Conservation (phyloP, 495 filamentous ascomycete genomes). For the Tuber aestivum region DNA sequence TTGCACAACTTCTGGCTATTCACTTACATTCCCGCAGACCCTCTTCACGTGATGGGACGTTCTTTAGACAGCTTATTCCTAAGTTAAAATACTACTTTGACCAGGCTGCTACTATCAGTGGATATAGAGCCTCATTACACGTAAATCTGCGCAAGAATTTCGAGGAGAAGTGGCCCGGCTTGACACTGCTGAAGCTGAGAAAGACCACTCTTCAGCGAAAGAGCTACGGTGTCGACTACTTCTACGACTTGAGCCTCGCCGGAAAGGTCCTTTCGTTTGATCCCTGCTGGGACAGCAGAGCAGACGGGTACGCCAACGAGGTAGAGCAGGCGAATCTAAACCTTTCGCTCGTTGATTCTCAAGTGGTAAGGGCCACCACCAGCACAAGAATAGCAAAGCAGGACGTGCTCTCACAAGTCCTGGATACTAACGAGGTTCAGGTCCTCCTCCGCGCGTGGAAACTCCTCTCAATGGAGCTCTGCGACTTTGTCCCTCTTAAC, state of each 20-base stretch:
- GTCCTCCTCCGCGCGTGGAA: constrained; percentile 83
- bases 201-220: constrained; percentile 59
- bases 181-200: constrained; percentile 67
- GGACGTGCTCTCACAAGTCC: not conserved
- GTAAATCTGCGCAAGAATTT: constrained; percentile 79
- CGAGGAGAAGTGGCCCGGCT: constrained; percentile 63
- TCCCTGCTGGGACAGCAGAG: constrained; percentile 63
- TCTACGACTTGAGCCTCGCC: constrained; percentile 71
- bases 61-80: constrained; percentile 62
- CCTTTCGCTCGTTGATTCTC: constrained; percentile 81
- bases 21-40: constrained; percentile 77
- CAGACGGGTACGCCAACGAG: constrained; percentile 70
- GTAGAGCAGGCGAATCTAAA: constrained; percentile 82
- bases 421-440: constrained; percentile 48
- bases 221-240: constrained; percentile 65
- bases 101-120: constrained; percentile 63
- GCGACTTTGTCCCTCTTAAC: constrained; percentile 54
- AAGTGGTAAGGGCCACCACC: constrained; percentile 60
- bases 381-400: not conserved
- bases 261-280: constrained; percentile 68
- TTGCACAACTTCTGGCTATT: constrained; percentile 85
- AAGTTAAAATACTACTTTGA: constrained; percentile 70
- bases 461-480: constrained; percentile 77
- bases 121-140: constrained; percentile 82
- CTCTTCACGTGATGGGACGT: constrained; percentile 55